These are phyloP conservation scores for Austroboletus sp. DNA, from an alignment of 1,284 basidiomycete genomes.

Conservation along the genomic window DNA sequence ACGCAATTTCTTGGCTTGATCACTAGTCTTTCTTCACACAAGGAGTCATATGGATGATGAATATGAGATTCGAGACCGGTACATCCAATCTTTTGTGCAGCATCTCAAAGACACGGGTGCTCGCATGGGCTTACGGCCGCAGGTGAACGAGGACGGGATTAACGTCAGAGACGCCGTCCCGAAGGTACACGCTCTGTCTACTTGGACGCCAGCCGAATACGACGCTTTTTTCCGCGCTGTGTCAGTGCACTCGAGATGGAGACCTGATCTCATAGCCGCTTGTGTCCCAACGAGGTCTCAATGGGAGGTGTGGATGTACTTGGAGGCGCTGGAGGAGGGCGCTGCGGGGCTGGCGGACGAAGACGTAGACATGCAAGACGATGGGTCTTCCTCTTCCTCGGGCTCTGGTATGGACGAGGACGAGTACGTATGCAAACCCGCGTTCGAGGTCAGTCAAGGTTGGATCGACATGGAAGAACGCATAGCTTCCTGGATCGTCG, in stretches of 20 bases:
- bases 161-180: not conserved
- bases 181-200: not conserved
- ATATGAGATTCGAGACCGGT: slow-evolving; percentile 19
- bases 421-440: slow-evolving; percentile 28
- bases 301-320: slow-evolving; percentile 30
- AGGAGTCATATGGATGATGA: slow-evolving; percentile 11
- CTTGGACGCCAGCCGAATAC: slow-evolving; percentile 66
- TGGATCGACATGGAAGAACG: slow-evolving; percentile 60
- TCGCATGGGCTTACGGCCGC: slow-evolving; percentile 15
- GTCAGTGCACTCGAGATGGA: slow-evolving; percentile 28
- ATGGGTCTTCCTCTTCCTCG: not conserved
- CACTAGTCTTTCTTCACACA: not conserved
- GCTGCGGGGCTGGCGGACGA: slow-evolving; percentile 8
- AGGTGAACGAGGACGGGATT: not conserved
- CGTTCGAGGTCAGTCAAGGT: slow-evolving; percentile 53
- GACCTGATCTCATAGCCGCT: slow-evolving; percentile 32
- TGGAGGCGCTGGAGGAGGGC: slow-evolving; percentile 29
- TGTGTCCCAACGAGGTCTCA: slow-evolving; percentile 25
- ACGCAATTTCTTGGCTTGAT: slow-evolving; percentile 2
- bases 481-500: slow-evolving; percentile 38
- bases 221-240: slow-evolving; percentile 57
- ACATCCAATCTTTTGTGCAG: slow-evolving; percentile 24
- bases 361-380: slow-evolving; percentile 1
- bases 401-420: slow-evolving; percentile 1
- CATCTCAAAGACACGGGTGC: slow-evolving; percentile 24